These are phyloP conservation scores for Mycena floridula DNA, from an alignment of 768 basidiomycete genomes.

Conservation along the genomic window DNA sequence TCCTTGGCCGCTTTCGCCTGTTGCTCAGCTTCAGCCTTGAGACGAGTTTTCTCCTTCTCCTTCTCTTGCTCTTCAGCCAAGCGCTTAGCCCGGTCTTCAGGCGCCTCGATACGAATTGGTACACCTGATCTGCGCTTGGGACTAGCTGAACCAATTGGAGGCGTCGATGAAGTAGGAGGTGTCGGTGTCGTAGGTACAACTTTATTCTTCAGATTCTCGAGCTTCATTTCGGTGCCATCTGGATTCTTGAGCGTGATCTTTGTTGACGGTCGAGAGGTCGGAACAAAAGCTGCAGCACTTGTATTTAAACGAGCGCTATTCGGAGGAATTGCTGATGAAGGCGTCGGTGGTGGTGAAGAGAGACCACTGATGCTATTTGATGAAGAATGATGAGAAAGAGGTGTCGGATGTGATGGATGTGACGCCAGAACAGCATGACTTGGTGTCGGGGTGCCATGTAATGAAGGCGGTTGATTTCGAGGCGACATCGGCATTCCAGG, in stretches of 20 bases:
- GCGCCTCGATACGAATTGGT: conserved; percentile 60
- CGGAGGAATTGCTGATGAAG: conserved; percentile 50
- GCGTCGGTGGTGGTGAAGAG: conserved; percentile 66
- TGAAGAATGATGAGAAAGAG: conserved; percentile 35
- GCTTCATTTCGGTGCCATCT: conserved; percentile 58
- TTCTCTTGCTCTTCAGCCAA: conserved; percentile 34
- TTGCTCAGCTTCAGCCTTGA: conserved; percentile 29
- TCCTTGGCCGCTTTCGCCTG: conserved; percentile 23
- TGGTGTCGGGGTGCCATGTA: conserved; percentile 64
- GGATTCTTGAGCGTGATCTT: conserved; percentile 56
- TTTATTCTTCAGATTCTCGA: conserved; percentile 50
- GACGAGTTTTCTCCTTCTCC: conserved; percentile 36
- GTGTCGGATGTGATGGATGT: conserved; percentile 42
- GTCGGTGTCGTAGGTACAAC: conserved; percentile 34
- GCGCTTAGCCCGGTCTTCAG: conserved; percentile 45
- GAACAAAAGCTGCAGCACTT: conserved; percentile 63
- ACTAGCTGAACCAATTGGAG: conserved; percentile 25
- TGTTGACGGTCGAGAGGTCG: conserved; percentile 33
- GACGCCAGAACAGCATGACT: conserved; percentile 48
- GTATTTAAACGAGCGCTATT: conserved; percentile 55
- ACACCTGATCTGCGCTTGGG: conserved; percentile 30
- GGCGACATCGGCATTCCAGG: conserved; percentile 62
- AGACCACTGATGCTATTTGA: conserved; percentile 42
- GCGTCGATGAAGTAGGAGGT: conserved; percentile 31
- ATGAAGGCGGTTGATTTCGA: conserved; percentile 44